These are phyloP conservation scores for Trichophyton benhamiae DNA, from an alignment of 2,329 filamentous ascomycete genomes.

Conservation along the genomic window DNA sequence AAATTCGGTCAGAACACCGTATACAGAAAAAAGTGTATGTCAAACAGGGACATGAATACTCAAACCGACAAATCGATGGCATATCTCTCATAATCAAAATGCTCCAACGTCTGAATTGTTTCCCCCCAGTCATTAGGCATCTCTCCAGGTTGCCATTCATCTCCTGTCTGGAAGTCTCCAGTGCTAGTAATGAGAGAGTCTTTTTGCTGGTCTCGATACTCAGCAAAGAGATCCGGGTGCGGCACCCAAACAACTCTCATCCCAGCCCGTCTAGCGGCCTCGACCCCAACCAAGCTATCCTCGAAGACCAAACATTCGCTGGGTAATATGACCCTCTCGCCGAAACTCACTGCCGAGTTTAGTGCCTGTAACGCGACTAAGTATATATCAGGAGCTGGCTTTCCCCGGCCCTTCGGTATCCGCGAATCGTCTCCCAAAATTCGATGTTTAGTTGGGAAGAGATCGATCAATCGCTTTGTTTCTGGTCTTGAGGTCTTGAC, in stretches of 20 bases:
- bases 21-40: background rate
- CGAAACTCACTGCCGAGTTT: conserved; percentile 7
- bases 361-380: conserved; percentile 16
- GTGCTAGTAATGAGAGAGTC: conserved; percentile 24
- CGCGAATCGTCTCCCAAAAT: conserved; percentile 8
- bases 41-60: background rate
- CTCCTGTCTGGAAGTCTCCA: conserved; percentile 9
- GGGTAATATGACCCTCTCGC: conserved; percentile 14
- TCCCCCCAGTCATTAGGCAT: conserved; percentile 31
- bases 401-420: conserved; percentile 16
- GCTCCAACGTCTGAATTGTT: conserved; percentile 24
- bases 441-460: conserved; percentile 5
- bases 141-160: conserved; percentile 23
- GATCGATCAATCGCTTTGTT: conserved; percentile 14
- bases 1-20: no score
- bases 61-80: conserved; percentile 18
- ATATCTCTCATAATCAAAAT: conserved; percentile 30
- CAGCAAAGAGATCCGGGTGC: conserved; percentile 21
- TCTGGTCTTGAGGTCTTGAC: conserved; percentile 17
- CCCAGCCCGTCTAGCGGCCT: conserved; percentile 23
- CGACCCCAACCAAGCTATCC: conserved; percentile 23
- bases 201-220: conserved; percentile 23
- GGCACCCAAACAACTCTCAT: conserved; percentile 28
- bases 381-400: conserved; percentile 21
- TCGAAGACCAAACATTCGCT: conserved; percentile 27